Evolutionary conservation across 75 land plant species (phyloP).

Genomic region (Sequoiadendron giganteum): DNA sequence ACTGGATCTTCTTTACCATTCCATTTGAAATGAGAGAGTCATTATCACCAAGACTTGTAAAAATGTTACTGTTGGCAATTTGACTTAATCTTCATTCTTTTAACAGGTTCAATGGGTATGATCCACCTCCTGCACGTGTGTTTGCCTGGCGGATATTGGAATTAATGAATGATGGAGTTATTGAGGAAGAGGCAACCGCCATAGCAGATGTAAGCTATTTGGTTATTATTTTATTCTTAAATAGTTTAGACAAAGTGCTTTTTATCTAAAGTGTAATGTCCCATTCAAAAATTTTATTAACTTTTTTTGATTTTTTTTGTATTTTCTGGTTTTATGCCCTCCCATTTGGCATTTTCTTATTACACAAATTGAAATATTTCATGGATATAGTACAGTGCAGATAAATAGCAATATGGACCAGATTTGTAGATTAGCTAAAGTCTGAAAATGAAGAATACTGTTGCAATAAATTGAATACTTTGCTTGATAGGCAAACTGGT

Average conservation of each 20-base stretch:
- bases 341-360: too few relatives aligned
- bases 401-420: too few relatives aligned
- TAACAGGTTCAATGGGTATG: slow-evolving; percentile 57
- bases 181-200: slow-evolving; percentile 57
- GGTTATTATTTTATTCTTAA: neutral
- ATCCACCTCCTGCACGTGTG: slow-evolving; percentile 71
- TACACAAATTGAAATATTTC: too few relatives aligned
- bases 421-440: too few relatives aligned
- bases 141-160: slow-evolving; percentile 80
- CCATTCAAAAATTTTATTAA: too few relatives aligned
- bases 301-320: too few relatives aligned
- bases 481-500: too few relatives aligned
- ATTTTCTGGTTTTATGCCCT: too few relatives aligned
- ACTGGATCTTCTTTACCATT: neutral
- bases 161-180: slow-evolving; percentile 59
- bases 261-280: neutral
- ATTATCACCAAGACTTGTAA: neutral
- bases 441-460: too few relatives aligned
- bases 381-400: too few relatives aligned
- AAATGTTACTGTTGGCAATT: neutral
- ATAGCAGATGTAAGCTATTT: slow-evolving; percentile 53
- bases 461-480: too few relatives aligned
- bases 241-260: neutral
- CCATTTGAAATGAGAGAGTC: neutral
- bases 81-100: neutral